Conservation (phyloP, 257 asterid species). For the Ehretia macrophylla region DNA sequence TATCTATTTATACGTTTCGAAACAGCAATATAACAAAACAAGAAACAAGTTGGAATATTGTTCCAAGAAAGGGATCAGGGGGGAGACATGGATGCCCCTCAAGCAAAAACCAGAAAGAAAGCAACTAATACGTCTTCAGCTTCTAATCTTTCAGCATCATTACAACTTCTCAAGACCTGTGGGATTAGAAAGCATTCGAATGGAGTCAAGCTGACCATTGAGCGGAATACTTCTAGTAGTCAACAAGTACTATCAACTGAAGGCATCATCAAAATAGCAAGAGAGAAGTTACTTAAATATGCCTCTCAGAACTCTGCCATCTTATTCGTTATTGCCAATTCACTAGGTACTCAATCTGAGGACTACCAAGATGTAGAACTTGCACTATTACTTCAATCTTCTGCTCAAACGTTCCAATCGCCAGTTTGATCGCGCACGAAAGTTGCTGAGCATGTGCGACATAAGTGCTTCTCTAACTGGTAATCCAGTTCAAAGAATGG, state of each 20-base stretch:
- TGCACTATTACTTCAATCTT: constrained; percentile 21
- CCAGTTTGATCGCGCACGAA: constrained; percentile 28
- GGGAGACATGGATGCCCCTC: constrained; percentile 5
- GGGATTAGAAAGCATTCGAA: neutral
- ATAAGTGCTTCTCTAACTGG: constrained; percentile 17
- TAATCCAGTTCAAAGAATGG: constrained; percentile 26
- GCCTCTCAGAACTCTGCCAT: constrained; percentile 5
- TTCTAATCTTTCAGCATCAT: neutral
- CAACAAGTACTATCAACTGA: neutral
- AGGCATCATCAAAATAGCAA: constrained; percentile 19
- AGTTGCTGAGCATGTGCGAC: constrained; percentile 19
- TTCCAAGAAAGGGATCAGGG: neutral
- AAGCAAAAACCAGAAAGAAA: constrained; percentile 1
- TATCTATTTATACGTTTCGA: no score
- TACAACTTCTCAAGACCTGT: constrained; percentile 4
- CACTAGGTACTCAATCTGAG: constrained; percentile 5
- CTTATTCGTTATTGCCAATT: neutral
- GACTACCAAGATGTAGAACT: constrained; percentile 18
- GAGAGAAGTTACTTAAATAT: constrained; percentile 1
- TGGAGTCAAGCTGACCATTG: neutral
- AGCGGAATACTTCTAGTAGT: neutral
- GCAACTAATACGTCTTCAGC: neutral
- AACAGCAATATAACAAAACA: no score
- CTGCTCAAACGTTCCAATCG: constrained; percentile 21
- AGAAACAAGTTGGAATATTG: no score